Evolutionary conservation across 78 protist genomes (phyloP).

Genomic region (Polysphondylium violaceum): DNA sequence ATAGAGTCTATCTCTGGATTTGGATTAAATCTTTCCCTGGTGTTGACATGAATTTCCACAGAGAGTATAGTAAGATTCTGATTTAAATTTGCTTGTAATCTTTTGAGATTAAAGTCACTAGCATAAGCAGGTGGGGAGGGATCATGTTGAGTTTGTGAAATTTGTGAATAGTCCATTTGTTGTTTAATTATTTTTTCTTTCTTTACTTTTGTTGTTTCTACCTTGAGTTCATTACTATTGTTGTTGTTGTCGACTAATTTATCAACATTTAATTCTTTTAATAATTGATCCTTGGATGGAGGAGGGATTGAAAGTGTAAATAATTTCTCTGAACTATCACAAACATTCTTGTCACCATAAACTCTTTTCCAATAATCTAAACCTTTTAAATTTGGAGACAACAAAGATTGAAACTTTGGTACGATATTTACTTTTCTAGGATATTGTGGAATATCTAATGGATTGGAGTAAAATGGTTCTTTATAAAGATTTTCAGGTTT

Average conservation of each 20-base stretch:
- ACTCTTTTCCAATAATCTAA: slow-evolving; percentile 47
- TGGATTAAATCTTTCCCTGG: slow-evolving; percentile 53
- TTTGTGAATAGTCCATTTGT: slow-evolving; percentile 36
- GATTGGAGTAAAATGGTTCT: slow-evolving; percentile 57
- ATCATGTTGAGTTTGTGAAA: slow-evolving; percentile 57
- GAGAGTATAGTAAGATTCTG: slow-evolving; percentile 77
- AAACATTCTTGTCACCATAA: neutral
- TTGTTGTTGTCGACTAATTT: neutral
- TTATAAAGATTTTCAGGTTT: slow-evolving; percentile 65
- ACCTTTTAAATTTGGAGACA: slow-evolving; percentile 27
- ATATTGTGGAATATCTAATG: slow-evolving; percentile 19
- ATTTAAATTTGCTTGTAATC: slow-evolving; percentile 31
- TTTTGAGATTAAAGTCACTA: neutral
- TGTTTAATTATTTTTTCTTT: neutral
- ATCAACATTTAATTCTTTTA: slow-evolving; percentile 1
- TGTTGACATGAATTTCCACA: slow-evolving; percentile 79
- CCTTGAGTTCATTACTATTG: neutral
- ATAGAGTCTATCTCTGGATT: slow-evolving; percentile 76
- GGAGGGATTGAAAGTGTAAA: slow-evolving; percentile 67
- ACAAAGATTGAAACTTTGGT: slow-evolving; percentile 10
- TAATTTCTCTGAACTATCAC: neutral
- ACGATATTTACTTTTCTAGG: slow-evolving; percentile 1
- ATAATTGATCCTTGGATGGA: neutral
- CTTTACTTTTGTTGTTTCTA: neutral
- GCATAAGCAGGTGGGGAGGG: neutral